These are phyloP conservation scores for Brachypodium distachyon DNA, from an alignment of 202 grass and related monocot species.

Conservation along the genomic window DNA sequence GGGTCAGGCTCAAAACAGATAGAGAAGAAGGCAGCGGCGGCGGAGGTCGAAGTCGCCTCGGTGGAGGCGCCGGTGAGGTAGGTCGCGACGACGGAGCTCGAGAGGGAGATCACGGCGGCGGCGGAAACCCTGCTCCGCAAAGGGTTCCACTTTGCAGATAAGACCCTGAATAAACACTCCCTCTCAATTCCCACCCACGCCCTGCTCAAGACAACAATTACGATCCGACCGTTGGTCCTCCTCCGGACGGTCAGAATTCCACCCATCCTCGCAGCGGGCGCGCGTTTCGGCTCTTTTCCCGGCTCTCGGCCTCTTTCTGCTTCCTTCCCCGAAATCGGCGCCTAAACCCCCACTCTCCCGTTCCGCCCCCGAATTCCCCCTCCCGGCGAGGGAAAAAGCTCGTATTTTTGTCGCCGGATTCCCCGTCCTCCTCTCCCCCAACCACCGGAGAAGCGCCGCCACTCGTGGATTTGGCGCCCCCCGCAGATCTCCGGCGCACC, in stretches of 20 bases:
- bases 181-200: background rate
- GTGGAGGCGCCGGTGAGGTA: too few species aligned
- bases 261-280: background rate
- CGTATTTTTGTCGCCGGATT: slow-evolving; percentile 3
- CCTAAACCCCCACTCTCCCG: background rate
- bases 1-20: too few species aligned
- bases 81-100: too few species aligned
- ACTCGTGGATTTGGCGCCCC: background rate
- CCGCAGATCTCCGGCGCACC: background rate
- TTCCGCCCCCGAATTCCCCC: background rate
- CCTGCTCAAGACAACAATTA: background rate
- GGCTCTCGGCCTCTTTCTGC: too few species aligned
- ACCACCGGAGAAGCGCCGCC: background rate
- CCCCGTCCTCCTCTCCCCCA: background rate
- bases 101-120: too few species aligned
- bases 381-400: background rate
- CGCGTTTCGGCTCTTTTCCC: background rate
- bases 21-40: too few species aligned
- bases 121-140: background rate
- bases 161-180: background rate
- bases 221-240: background rate
- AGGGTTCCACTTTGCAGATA: background rate
- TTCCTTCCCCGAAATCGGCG: background rate
- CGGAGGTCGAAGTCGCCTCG: background rate
- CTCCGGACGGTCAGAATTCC: background rate